Evolutionary conservation across 2,329 filamentous ascomycete species (phyloP), one percentile per base, ranked within the genome.

Genomic region (Grosmannia penicillata): DNA sequence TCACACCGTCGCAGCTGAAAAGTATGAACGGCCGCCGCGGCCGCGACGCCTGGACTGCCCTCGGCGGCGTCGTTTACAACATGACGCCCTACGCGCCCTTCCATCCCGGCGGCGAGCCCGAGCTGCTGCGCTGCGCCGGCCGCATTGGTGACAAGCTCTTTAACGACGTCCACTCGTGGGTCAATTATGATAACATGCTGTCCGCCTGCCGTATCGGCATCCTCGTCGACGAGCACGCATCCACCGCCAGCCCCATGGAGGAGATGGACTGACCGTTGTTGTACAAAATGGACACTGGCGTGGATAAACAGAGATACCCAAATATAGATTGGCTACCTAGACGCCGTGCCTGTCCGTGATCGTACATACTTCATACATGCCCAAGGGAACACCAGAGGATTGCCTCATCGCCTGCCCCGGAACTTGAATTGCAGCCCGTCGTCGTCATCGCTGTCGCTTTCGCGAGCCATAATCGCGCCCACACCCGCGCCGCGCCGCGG

Each of bases 31-130:
- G 89, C 0, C 75, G 89, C 23, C 82, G 81, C 53, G 85, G 85
- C 8, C 78, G 72, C 44, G 83, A 93, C 51, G 85, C 87, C 1
- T 98, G 91, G 91, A 93, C 82, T 43, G 82, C 76, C 1, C 78
- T 93, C 43, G 80, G 84, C 43, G 87, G 89, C 1, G 82, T 82
- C 51, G 89, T 96, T 22, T 98, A 96, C 61, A 96, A 96, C 52
- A 78, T 98, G 41, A 80, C 79, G 0, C 85, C 89, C 0, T 98
- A 96, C 54, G 55, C 86, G 26, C 77, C 82, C 1, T 98, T 86
- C 54, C 91, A 98, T 56, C 91, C 91, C 0, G 91, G 91, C 18
- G 91, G 83, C 8, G 73, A 79, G 49, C 74, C 75, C 5, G 82
- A 93, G 59, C 56, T 91, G 45, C 58, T 81, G 56, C 62, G 72